Conservation (phyloP, 805 yeast species). For the Cyberlindnera nakhonratchasimensis region DNA sequence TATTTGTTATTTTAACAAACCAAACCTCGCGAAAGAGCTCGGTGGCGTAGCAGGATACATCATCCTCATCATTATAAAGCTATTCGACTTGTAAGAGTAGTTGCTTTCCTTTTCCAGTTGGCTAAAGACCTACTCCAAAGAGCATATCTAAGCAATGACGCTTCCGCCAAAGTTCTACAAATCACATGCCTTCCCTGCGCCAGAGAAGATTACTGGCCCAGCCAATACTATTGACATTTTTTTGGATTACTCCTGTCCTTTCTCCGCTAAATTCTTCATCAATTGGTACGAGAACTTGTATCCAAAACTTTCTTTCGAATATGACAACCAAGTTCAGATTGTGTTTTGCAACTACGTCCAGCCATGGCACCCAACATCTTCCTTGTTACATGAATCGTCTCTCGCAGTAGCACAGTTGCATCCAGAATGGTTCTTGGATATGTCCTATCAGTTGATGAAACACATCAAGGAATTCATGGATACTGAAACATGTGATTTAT, state of each 20-base stretch:
- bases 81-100: too few relatives aligned
- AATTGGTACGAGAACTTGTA: constrained; percentile 51
- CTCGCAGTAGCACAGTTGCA: constrained; percentile 61
- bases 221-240: constrained; percentile 54
- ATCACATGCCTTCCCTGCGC: constrained; percentile 24
- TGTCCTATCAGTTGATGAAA: constrained; percentile 53
- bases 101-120: too few relatives aligned
- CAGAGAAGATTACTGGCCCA: constrained; percentile 10
- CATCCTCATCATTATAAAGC: neutral
- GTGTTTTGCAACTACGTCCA: constrained; percentile 74
- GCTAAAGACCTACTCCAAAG: too few relatives aligned
- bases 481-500: constrained; percentile 47
- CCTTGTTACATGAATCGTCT: constrained; percentile 64
- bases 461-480: constrained; percentile 59
- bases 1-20: too few relatives aligned
- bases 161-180: constrained; percentile 26
- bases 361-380: constrained; percentile 86
- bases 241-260: constrained; percentile 78
- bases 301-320: constrained; percentile 45
- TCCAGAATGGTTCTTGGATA: constrained; percentile 54
- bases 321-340: constrained; percentile 52
- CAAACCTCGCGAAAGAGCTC: too few relatives aligned
- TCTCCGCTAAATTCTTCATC: constrained; percentile 58
- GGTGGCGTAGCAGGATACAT: too few relatives aligned
- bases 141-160: constrained; percentile 29